Evolutionary conservation across 257 asterid species (phyloP).

Genomic region (Penstemon newberryi): DNA sequence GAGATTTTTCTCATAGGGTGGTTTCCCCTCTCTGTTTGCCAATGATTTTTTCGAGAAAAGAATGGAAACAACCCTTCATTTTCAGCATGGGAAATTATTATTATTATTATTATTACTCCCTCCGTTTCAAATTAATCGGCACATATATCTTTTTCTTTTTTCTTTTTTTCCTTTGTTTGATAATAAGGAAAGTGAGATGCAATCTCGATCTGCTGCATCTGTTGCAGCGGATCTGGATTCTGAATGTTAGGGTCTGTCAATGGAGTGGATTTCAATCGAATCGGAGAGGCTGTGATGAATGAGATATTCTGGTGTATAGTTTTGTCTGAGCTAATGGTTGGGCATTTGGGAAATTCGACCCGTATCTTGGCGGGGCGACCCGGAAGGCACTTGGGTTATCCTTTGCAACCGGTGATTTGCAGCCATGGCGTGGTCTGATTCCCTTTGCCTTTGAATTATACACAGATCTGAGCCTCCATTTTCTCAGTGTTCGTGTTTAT

Average conservation of each 20-base stretch:
- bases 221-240: too few species aligned
- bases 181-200: too few species aligned
- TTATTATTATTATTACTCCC: background rate
- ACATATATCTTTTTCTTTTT: too few species aligned
- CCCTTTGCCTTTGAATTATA: background rate
- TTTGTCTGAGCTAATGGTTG: slow-evolving; percentile 1
- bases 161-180: too few species aligned
- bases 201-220: too few species aligned
- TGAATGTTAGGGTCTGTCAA: background rate
- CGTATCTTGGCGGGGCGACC: slow-evolving; percentile 34
- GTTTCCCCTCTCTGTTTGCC: slow-evolving; percentile 20
- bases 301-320: background rate
- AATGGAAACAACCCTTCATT: background rate
- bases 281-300: slow-evolving; percentile 32
- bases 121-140: too few species aligned
- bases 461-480: slow-evolving; percentile 24
- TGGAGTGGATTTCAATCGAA: background rate
- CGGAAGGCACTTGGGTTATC: slow-evolving; percentile 17
- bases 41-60: background rate
- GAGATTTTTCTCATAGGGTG: slow-evolving; percentile 17
- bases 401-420: slow-evolving; percentile 34
- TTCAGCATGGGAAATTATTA: too few species aligned
- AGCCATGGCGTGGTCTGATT: slow-evolving; percentile 33
- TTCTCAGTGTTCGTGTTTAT: background rate
- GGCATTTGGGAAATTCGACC: slow-evolving; percentile 1